Evolutionary conservation across 192 early-diverging fungal genomes (phyloP).

Genomic region (Mortierella hygrophila): DNA sequence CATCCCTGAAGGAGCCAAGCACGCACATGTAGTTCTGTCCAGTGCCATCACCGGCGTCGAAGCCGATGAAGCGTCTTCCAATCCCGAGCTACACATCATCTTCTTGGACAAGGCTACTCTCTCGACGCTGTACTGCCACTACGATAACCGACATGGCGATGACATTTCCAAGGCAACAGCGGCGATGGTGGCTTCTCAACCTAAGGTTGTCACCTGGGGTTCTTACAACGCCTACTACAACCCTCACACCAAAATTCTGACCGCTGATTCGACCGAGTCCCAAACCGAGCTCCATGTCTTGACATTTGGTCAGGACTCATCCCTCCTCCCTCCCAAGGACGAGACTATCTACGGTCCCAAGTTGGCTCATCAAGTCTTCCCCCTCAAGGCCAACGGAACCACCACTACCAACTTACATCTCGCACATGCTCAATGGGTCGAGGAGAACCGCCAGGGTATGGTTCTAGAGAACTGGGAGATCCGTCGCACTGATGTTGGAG

Average conservation of each 20-base stretch:
- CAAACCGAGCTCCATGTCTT: constrained; percentile 56
- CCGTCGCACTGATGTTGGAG: constrained; percentile 16
- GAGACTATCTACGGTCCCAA: constrained; percentile 21
- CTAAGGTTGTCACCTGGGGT: constrained; percentile 64
- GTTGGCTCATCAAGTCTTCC: constrained; percentile 14
- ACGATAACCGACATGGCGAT: constrained; percentile 32
- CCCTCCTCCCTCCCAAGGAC: not conserved
- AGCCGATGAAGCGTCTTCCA: constrained; percentile 54
- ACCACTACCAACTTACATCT: not conserved
- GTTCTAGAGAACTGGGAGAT: constrained; percentile 16
- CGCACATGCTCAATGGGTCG: constrained; percentile 17
- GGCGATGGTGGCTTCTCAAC: constrained; percentile 16
- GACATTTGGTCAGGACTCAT: constrained; percentile 32
- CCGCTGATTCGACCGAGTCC: constrained; percentile 42
- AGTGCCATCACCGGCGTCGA: not conserved
- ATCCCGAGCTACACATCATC: constrained; percentile 39
- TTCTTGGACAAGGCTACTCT: constrained; percentile 25
- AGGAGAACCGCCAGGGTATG: constrained; percentile 13
- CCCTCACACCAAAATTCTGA: constrained; percentile 17
- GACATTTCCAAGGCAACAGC: not conserved
- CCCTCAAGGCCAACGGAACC: constrained; percentile 28
- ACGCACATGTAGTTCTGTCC: constrained; percentile 19
- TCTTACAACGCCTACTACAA: constrained; percentile 60
- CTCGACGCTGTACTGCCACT: constrained; percentile 40
- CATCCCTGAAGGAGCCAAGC: constrained; percentile 32